These are phyloP conservation scores for Fraxinus latifolia DNA, from an alignment of 305 asterid species.

Conservation along the genomic window DNA sequence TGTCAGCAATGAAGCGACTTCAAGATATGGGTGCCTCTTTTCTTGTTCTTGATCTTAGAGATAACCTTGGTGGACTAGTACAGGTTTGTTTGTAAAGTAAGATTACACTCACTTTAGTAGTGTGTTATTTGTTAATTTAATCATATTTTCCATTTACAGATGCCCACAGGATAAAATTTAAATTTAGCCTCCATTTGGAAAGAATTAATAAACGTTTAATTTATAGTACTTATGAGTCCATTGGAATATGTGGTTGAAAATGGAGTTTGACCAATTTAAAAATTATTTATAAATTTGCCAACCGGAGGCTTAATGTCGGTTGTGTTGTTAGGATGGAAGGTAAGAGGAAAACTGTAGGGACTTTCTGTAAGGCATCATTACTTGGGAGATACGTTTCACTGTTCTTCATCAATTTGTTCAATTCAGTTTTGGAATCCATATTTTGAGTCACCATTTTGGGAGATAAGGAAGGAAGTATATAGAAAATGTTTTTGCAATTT, in stretches of 20 bases:
- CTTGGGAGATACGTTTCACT: neutral
- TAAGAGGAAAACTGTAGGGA: neutral
- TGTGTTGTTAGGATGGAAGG: slow-evolving; percentile 12
- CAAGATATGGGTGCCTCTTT: slow-evolving; percentile 83
- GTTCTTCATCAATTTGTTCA: neutral
- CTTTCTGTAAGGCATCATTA: slow-evolving; percentile 3
- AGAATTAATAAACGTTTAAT: neutral
- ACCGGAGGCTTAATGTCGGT: neutral
- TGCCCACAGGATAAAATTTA: neutral
- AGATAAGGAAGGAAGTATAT: neutral
- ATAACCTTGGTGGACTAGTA: slow-evolving; percentile 96
- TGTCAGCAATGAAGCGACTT: slow-evolving; percentile 81
- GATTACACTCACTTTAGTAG: slow-evolving; percentile 10
- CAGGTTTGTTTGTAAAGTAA: slow-evolving; percentile 54
- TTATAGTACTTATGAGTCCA: neutral
- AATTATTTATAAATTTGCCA: neutral
- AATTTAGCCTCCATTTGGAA: neutral
- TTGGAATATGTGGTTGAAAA: neutral
- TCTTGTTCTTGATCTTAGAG: slow-evolving; percentile 95
- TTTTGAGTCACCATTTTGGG: neutral
- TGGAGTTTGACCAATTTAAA: neutral
- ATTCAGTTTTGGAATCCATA: neutral
- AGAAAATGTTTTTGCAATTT: slow-evolving; percentile 16
- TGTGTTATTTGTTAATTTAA: slow-evolving; percentile 18
- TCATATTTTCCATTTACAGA: slow-evolving; percentile 11